A percentile compares a stretch with the other conserved stretches of the same genome.
phyloP scores from a whole-genome alignment of 305 asterid species.

The Rubia peregrina region DNA sequence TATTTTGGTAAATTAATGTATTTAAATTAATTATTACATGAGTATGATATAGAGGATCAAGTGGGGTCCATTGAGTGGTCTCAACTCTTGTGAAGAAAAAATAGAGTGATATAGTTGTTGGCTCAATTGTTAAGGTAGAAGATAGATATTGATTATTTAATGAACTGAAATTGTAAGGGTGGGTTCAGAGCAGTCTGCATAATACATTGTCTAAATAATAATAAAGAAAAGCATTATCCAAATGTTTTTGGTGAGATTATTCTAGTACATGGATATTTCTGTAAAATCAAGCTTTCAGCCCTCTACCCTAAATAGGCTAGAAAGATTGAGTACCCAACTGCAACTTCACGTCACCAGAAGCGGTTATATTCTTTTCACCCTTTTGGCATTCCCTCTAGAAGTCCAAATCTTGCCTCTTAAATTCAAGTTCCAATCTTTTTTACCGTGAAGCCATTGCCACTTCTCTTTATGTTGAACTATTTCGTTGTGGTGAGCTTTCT shows the following conservation, averaged over 20 bases:
- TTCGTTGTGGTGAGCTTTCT: slow-evolving; percentile 9
- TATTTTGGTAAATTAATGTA: too few relatives aligned
- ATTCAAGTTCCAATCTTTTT: not conserved
- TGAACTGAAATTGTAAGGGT: too few relatives aligned
- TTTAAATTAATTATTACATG: too few relatives aligned
- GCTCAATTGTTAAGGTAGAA: too few relatives aligned
- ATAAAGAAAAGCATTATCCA: not conserved
- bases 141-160: too few relatives aligned
- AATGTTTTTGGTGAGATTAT: not conserved
- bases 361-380: not conserved
- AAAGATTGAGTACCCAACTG: not conserved
- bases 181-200: too few relatives aligned
- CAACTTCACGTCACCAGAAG: not conserved
- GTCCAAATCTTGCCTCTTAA: not conserved
- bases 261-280: not conserved
- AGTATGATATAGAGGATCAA: too few relatives aligned
- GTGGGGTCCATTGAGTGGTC: too few relatives aligned
- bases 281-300: not conserved
- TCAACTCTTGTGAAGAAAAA: too few relatives aligned
- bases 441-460: not conserved
- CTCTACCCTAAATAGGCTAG: not conserved
- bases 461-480: not conserved
- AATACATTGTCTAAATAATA: too few relatives aligned
- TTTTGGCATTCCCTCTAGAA: not conserved
- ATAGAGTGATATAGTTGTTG: too few relatives aligned